Conservation (phyloP, 140 eudicot species). For the Senecio squalidus region DNA sequence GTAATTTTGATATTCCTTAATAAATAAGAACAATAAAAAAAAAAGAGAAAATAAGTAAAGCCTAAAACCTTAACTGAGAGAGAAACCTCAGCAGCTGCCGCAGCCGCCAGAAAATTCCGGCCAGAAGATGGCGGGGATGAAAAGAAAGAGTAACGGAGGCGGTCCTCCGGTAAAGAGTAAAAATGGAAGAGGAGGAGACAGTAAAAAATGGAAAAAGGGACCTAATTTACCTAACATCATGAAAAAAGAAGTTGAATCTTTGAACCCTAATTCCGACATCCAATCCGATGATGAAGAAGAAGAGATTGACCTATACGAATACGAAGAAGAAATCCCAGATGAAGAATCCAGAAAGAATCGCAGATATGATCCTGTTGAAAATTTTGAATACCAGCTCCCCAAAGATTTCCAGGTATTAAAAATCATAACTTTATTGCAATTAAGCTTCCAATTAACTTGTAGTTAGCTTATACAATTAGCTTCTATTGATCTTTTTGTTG, state of each 20-base stretch:
- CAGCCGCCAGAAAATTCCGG: no score
- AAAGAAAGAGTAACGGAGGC: constrained; percentile 12
- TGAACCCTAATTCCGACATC: constrained; percentile 20
- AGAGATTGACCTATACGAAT: constrained; percentile 57
- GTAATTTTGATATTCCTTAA: background rate
- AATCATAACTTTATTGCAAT: background rate
- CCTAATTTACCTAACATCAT: constrained; percentile 68
- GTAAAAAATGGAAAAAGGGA: constrained; percentile 44
- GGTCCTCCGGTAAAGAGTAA: constrained; percentile 13
- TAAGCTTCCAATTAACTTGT: background rate
- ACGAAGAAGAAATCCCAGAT: constrained; percentile 64
- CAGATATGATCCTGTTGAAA: constrained; percentile 76
- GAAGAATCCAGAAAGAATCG: constrained; percentile 71
- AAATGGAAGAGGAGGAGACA: constrained; percentile 13
- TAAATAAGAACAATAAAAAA: background rate
- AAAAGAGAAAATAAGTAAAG: no score
- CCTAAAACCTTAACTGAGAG: background rate
- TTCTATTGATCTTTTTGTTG: background rate
- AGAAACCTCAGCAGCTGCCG: constrained; percentile 2
- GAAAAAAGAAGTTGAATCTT: constrained; percentile 34
- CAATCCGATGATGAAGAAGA: constrained; percentile 42
- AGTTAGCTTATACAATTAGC: no score
- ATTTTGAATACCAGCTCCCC: constrained; percentile 62
- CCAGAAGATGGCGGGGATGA: constrained; percentile 36
- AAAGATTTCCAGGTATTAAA: constrained; percentile 54